These are phyloP conservation scores for Trypanosoma lewisi DNA, from an alignment of 208 protist species.

Conservation along the genomic window DNA sequence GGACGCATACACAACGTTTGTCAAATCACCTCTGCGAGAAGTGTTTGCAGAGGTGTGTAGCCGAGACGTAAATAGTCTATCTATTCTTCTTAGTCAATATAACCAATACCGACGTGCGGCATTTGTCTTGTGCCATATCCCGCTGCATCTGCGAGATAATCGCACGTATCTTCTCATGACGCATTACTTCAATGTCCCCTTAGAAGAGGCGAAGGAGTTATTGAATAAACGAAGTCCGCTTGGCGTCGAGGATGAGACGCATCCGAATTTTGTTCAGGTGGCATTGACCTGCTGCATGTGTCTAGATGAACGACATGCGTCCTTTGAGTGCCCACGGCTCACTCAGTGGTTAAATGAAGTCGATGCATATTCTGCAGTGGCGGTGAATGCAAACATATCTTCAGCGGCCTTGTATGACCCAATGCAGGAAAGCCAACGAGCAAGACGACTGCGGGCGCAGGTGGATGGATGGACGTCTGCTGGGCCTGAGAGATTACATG, in stretches of 20 bases:
- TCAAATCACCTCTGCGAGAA: constrained; percentile 75
- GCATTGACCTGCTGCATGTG: constrained; percentile 88
- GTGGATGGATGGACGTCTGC: constrained; percentile 81
- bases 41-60: constrained; percentile 57
- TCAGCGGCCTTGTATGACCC: constrained; percentile 22
- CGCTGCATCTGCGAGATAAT: constrained; percentile 50
- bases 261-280: constrained; percentile 86
- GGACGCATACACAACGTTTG: constrained; percentile 76
- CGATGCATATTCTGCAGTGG: constrained; percentile 3
- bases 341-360: constrained; percentile 57
- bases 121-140: constrained; percentile 86
- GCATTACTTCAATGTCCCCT: constrained; percentile 69
- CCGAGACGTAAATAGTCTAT: constrained; percentile 59
- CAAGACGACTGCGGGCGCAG: constrained; percentile 56
- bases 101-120: constrained; percentile 76
- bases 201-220: constrained; percentile 59
- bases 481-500: constrained; percentile 74
- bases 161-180: constrained; percentile 48
- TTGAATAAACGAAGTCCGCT: constrained; percentile 40
- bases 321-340: constrained; percentile 67
- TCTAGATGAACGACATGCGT: constrained; percentile 79
- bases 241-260: constrained; percentile 30
- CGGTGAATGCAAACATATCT: neutral
- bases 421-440: constrained; percentile 17
- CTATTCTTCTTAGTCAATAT: constrained; percentile 51